These are phyloP conservation scores for Capsicum pubescens DNA, from an alignment of 257 asterid species.

Conservation along the genomic window DNA sequence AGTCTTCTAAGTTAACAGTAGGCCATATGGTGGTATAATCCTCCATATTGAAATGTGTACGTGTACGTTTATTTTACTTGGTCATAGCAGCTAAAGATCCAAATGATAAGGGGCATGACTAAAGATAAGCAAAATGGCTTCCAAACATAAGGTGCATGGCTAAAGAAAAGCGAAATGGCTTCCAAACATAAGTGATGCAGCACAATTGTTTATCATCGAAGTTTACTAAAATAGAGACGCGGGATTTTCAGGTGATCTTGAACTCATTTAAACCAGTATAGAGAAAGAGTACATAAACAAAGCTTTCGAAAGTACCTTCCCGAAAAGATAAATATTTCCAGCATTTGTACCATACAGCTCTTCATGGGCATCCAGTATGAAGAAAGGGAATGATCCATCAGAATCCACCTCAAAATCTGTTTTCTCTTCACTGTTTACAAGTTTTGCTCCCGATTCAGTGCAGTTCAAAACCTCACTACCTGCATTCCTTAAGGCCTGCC, in stretches of 20 bases:
- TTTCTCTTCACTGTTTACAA: slow-evolving; percentile 55
- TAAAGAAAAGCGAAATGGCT: background rate
- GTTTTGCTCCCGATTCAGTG: slow-evolving; percentile 43
- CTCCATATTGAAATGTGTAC: background rate
- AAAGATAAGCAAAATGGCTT: too few species aligned
- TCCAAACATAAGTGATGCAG: slow-evolving; percentile 12
- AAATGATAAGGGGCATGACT: background rate
- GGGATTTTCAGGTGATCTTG: background rate
- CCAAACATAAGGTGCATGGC: background rate
- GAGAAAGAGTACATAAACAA: slow-evolving; percentile 28
- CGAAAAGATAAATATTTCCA: slow-evolving; percentile 85
- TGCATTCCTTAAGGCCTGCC: slow-evolving; percentile 74
- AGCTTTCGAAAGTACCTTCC: slow-evolving; percentile 64
- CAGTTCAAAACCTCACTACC: slow-evolving; percentile 47
- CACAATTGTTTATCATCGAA: background rate
- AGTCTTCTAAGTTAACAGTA: background rate
- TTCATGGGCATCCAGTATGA: slow-evolving; percentile 89
- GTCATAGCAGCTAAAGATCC: background rate
- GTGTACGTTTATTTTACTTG: background rate
- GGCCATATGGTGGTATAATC: background rate
- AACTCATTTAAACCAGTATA: background rate
- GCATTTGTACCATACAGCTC: slow-evolving; percentile 76
- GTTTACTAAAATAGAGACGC: background rate
- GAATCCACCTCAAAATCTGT: slow-evolving; percentile 69
- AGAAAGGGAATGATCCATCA: slow-evolving; percentile 84